Conservation (phyloP, 202 grass and related monocot species). For the Thinopyrum obtusiflorum region DNA sequence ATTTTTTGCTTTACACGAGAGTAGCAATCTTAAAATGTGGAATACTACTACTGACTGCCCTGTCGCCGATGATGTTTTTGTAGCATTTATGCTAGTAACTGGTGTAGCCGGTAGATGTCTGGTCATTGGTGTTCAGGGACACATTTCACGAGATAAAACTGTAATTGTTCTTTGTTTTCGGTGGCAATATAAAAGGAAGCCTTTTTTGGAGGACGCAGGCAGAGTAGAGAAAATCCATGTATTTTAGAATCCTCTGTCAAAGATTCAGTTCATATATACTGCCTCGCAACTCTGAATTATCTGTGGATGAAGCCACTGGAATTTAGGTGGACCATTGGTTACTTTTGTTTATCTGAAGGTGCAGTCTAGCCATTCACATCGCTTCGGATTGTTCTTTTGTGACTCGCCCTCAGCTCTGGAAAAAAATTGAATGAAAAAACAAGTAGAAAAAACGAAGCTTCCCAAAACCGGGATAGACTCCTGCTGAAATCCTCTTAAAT, state of each 20-base stretch:
- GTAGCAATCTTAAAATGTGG: constrained; percentile 26
- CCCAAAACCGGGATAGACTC: too few relatives aligned
- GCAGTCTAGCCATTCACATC: background rate
- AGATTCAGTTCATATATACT: background rate
- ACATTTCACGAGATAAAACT: constrained; percentile 24
- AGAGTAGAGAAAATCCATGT: constrained; percentile 18
- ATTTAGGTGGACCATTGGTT: background rate
- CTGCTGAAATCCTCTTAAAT: too few relatives aligned
- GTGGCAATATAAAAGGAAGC: constrained; percentile 22
- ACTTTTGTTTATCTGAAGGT: background rate
- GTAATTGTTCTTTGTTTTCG: constrained; percentile 14
- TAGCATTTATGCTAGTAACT: constrained; percentile 6
- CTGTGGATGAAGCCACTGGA: background rate
- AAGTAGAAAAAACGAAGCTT: too few relatives aligned
- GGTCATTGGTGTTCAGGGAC: constrained; percentile 29
- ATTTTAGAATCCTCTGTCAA: background rate
- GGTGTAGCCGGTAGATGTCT: constrained; percentile 5
- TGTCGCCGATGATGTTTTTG: constrained; percentile 17
- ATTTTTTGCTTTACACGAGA: constrained; percentile 3
- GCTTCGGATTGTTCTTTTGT: background rate
- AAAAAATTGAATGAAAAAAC: too few relatives aligned
- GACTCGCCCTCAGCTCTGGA: background rate
- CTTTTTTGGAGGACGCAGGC: background rate
- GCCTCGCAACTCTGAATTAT: background rate
- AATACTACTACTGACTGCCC: constrained; percentile 22